Evolutionary conservation across 306 rosid genomes (phyloP).

Genomic region (Prunus fruticosa): DNA sequence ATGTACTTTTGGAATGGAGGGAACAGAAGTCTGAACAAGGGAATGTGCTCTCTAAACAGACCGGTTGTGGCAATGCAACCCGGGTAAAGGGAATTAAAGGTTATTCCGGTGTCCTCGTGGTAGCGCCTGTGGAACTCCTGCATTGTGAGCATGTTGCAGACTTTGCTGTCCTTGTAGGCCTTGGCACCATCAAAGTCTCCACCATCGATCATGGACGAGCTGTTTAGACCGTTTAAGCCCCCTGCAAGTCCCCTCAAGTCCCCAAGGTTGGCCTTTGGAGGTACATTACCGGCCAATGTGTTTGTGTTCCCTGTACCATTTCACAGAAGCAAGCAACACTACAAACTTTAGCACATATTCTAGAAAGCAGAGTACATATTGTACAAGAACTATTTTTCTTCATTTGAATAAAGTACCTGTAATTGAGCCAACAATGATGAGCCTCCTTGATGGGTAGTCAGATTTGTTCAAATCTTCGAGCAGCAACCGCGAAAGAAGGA

Average conservation of each 20-base stretch:
- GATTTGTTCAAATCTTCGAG: constrained; percentile 77
- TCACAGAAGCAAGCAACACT: constrained; percentile 22
- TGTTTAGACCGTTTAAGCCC: constrained; percentile 80
- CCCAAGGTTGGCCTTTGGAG: constrained; percentile 98
- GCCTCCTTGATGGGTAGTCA: constrained; percentile 82
- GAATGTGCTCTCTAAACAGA: constrained; percentile 94
- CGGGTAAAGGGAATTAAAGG: constrained; percentile 92
- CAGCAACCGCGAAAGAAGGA: constrained; percentile 81
- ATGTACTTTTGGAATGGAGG: constrained; percentile 98
- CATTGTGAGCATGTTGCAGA: constrained; percentile 97
- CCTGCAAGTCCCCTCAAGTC: constrained; percentile 94
- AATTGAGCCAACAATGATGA: constrained; percentile 94
- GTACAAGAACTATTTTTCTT: not conserved
- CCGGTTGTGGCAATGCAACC: constrained; percentile 99
- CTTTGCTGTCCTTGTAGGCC: constrained; percentile 99
- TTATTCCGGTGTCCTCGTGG: constrained; percentile 90
- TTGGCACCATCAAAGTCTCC: constrained; percentile 96
- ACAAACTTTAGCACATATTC: constrained; percentile 9
- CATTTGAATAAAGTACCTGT: constrained; percentile 49
- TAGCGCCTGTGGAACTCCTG: constrained; percentile 81
- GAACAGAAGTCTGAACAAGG: constrained; percentile 83
- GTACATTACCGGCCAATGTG: constrained; percentile 99
- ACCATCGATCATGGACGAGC: constrained; percentile 90
- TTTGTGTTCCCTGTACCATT: constrained; percentile 78
- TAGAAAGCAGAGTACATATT: not conserved